Conservation (phyloP, 257 asterid genomes). For the Solanum infundibuliforme region DNA sequence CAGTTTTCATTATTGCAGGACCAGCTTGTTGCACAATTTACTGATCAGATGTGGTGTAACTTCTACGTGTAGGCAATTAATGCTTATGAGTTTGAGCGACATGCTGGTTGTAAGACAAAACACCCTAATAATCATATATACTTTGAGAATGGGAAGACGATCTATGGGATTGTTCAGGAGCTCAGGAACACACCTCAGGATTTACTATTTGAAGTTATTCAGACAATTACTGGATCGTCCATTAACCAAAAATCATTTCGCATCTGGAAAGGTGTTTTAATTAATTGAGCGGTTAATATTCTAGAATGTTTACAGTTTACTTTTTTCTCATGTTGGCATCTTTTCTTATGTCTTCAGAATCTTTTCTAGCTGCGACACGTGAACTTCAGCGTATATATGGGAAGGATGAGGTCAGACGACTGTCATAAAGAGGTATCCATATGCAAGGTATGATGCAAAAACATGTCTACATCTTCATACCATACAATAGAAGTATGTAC, state of each 20-base stretch:
- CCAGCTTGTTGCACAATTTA: not conserved
- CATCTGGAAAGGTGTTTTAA: conserved; percentile 22
- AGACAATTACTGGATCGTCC: conserved; percentile 21
- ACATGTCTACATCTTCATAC: not conserved
- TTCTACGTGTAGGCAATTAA: conserved; percentile 16
- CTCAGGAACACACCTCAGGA: conserved; percentile 22
- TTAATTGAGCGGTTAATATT: not conserved
- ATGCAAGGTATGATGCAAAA: not conserved
- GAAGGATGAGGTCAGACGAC: conserved; percentile 13
- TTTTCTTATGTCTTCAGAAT: conserved; percentile 11
- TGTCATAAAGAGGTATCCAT: not conserved
- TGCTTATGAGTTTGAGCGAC: conserved; percentile 33
- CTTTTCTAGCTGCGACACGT: conserved; percentile 27
- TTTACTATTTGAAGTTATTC: conserved; percentile 22
- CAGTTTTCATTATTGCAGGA: not conserved
- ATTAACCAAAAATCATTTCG: conserved; percentile 20
- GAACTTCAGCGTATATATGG: conserved; percentile 28
- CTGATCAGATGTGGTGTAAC: not conserved
- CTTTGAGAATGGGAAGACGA: conserved; percentile 30
- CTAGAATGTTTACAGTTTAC: not conserved
- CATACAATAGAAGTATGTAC: not conserved
- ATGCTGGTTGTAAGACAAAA: conserved; percentile 30
- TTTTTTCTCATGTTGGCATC: not conserved
- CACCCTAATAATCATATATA: conserved; percentile 27
- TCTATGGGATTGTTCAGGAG: conserved; percentile 27